phyloP scores from a whole-genome alignment of 1,139 yeast species.

The Blastobotrys capitulatus region DNA sequence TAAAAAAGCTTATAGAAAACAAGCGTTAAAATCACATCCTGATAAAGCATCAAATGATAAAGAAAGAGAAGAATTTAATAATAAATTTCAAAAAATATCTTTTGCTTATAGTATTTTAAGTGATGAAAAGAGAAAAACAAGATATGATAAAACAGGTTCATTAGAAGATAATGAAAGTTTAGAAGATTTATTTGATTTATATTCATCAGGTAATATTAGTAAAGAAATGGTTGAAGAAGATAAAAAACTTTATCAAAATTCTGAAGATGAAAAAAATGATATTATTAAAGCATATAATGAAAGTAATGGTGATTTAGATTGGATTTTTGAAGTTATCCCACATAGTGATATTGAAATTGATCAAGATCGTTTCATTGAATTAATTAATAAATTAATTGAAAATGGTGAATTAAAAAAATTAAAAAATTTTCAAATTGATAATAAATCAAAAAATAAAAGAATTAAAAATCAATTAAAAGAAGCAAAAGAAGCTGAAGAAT shows the following conservation, averaged over 20 bases:
- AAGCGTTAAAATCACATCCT: conserved; percentile 71
- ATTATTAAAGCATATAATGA: conserved; percentile 52
- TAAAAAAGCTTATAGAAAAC: conserved; percentile 65
- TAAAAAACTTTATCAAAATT: conserved; percentile 51
- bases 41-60: conserved; percentile 52
- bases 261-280: conserved; percentile 64
- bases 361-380: conserved; percentile 57
- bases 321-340: conserved; percentile 67
- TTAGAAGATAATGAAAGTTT: conserved; percentile 46
- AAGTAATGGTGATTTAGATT: conserved; percentile 64
- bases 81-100: conserved; percentile 62
- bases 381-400: conserved; percentile 44
- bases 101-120: conserved; percentile 68
- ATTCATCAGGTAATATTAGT: conserved; percentile 45
- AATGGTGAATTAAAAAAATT: conserved; percentile 36
- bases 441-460: conserved; percentile 46
- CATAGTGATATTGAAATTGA: conserved; percentile 62
- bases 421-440: conserved; percentile 52
- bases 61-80: conserved; percentile 36
- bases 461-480: conserved; percentile 50
- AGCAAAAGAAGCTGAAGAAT: conserved; percentile 62
- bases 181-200: conserved; percentile 51
- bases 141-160: conserved; percentile 67
- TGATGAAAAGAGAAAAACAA: conserved; percentile 50
- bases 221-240: conserved; percentile 73